Evolutionary conservation across 257 asterid genomes (phyloP).

Genomic region (Hygrophila difformis): DNA sequence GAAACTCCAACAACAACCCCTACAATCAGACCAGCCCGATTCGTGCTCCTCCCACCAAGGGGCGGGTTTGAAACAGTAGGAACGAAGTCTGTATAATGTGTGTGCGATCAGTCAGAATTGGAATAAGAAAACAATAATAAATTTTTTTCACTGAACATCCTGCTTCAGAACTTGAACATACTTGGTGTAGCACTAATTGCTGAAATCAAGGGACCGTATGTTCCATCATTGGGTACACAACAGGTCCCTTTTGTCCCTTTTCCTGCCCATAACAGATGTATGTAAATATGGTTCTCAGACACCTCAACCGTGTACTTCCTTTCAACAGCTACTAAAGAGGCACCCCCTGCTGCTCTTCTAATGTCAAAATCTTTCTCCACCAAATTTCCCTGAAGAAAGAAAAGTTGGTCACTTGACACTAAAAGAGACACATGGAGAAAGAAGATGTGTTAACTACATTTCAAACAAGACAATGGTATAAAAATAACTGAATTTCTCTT

Average conservation of each 20-base stretch:
- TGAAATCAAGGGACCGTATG: constrained; percentile 66
- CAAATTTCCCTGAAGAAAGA: constrained; percentile 36
- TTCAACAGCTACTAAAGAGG: constrained; percentile 36
- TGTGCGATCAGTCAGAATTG: neutral
- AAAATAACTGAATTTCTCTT: neutral
- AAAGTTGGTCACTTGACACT: neutral
- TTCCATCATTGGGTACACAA: constrained; percentile 51
- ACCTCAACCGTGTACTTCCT: constrained; percentile 34
- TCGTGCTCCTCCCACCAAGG: constrained; percentile 32
- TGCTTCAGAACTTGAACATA: constrained; percentile 11
- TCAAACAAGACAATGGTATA: neutral
- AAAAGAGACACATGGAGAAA: neutral
- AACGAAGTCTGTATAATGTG: constrained; percentile 38
- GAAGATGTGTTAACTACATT: neutral
- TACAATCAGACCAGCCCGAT: constrained; percentile 45
- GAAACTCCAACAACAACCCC: constrained; percentile 46
- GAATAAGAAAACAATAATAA: too few relatives aligned
- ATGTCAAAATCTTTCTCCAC: constrained; percentile 6
- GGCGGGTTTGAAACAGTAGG: constrained; percentile 45
- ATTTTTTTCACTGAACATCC: too few relatives aligned
- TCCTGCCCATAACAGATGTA: constrained; percentile 83
- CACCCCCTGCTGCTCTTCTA: constrained; percentile 32
- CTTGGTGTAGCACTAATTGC: constrained; percentile 69
- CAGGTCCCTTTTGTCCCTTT: constrained; percentile 87
- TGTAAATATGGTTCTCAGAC: constrained; percentile 52